Evolutionary conservation across 805 yeast genomes (phyloP).

Genomic region (Nakazawaea siamensis): DNA sequence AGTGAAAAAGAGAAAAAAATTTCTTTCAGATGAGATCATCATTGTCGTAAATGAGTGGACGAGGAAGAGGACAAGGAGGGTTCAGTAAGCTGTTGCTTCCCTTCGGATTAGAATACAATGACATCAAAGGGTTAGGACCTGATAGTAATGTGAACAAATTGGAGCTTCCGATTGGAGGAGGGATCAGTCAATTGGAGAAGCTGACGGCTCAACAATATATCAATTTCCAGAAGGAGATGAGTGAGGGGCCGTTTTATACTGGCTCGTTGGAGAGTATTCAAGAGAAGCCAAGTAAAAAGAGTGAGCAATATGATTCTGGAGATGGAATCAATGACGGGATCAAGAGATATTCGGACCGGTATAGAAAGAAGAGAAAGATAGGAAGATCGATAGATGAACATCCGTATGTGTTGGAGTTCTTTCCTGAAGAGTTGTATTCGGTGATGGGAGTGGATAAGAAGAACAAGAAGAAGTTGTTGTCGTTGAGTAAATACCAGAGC

Average conservation of each 20-base stretch:
- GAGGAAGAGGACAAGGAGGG: constrained; percentile 34
- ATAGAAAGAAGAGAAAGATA: constrained; percentile 58
- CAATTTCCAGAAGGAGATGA: constrained; percentile 43
- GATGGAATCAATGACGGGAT: constrained; percentile 58
- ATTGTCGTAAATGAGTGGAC: no score
- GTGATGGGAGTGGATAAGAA: constrained; percentile 59
- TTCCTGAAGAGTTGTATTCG: constrained; percentile 70
- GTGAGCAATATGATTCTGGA: constrained; percentile 25
- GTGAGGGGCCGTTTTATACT: constrained; percentile 61
- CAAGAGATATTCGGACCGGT: constrained; percentile 75
- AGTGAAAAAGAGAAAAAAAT: no score
- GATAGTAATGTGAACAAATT: constrained; percentile 29
- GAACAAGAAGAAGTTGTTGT: constrained; percentile 40
- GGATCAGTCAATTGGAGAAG: constrained; percentile 41
- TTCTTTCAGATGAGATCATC: background rate
- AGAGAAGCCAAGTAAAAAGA: constrained; percentile 14
- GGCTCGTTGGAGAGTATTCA: constrained; percentile 31
- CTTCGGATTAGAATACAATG: constrained; percentile 66
- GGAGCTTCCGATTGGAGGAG: constrained; percentile 60
- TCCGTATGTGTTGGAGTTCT: constrained; percentile 61
- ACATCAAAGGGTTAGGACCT: constrained; percentile 33
- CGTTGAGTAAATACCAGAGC: constrained; percentile 29
- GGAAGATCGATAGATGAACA: constrained; percentile 72
- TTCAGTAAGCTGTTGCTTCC: constrained; percentile 40
- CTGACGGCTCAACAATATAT: constrained; percentile 45